Evolutionary conservation across 768 basidiomycete species (phyloP).

Genomic region (Steccherinum ochraceum): DNA sequence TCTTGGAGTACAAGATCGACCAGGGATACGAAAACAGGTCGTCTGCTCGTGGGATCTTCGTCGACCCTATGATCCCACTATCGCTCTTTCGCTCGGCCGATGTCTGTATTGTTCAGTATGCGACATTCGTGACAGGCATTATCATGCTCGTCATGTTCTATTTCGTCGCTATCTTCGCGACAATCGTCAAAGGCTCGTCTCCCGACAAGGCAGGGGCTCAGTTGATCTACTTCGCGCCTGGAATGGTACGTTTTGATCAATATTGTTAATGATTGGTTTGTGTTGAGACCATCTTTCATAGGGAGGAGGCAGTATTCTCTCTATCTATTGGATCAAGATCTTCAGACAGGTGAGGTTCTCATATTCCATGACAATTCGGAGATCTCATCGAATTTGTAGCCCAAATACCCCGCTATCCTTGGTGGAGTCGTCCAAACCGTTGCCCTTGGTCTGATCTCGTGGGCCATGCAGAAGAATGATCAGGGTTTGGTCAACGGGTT

Average conservation of each 20-base stretch:
- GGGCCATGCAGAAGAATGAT: conserved; percentile 32
- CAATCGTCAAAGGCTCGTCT: conserved; percentile 35
- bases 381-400: conserved; percentile 20
- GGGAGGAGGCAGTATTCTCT: conserved; percentile 32
- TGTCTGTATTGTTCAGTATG: conserved; percentile 32
- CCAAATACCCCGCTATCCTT: conserved; percentile 34
- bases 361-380: not conserved
- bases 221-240: conserved; percentile 47
- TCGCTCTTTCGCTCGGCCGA: conserved; percentile 37
- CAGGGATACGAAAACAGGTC: not conserved
- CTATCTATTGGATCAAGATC: conserved; percentile 28
- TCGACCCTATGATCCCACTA: conserved; percentile 42
- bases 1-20: conserved; percentile 25
- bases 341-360: conserved; percentile 28
- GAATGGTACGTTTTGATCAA: conserved; percentile 36
- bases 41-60: conserved; percentile 12
- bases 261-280: no score
- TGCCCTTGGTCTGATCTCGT: conserved; percentile 36
- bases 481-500: conserved; percentile 31
- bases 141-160: conserved; percentile 49
- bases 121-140: conserved; percentile 36
- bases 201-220: conserved; percentile 38
- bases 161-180: conserved; percentile 47
- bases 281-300: no score
- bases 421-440: conserved; percentile 32